Evolutionary conservation across 2,329 filamentous ascomycete species (phyloP).

Genomic region (Cladosporium sp.): DNA sequence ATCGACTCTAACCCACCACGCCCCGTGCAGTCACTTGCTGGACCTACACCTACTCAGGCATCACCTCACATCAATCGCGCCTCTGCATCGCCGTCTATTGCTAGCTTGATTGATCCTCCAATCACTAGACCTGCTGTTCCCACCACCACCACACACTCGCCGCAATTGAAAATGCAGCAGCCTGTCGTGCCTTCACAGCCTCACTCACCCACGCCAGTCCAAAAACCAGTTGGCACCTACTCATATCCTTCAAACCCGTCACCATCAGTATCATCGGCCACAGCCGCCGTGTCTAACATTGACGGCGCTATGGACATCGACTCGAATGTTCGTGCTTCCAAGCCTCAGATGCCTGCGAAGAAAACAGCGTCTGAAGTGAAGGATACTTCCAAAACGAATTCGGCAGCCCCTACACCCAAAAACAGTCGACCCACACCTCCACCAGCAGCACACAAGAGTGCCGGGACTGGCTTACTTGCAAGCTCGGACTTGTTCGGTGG

Average conservation of each 20-base stretch:
- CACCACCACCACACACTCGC: conserved; percentile 28
- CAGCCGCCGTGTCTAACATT: conserved; percentile 22
- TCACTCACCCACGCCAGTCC: conserved; percentile 13
- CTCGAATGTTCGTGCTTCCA: conserved; percentile 8
- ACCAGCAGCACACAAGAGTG: conserved; percentile 47
- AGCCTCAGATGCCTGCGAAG: conserved; percentile 13
- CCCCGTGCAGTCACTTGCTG: conserved; percentile 27
- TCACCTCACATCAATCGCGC: conserved; percentile 63
- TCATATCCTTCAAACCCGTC: conserved; percentile 21
- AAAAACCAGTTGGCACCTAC: conserved; percentile 1
- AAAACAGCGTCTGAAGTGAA: conserved; percentile 18
- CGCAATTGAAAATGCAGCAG: conserved; percentile 30
- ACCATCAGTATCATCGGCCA: conserved; percentile 19
- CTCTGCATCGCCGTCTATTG: conserved; percentile 89
- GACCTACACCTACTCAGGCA: conserved; percentile 38
- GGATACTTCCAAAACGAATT: conserved; percentile 31
- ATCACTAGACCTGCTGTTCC: conserved; percentile 41
- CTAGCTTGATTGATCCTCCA: conserved; percentile 80
- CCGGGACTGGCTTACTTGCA: conserved; percentile 66
- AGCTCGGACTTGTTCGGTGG: conserved; percentile 63
- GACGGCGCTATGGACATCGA: conserved; percentile 41
- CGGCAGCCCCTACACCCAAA: conserved; percentile 18
- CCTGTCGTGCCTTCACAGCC: conserved; percentile 25
- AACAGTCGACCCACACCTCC: conserved; percentile 11
- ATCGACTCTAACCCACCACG: conserved; percentile 34